A percentile compares a stretch with the other conserved stretches of the same genome.
These are phyloP conservation scores for Colletotrichum melonis DNA, from an alignment of 2,329 filamentous ascomycete species.

Conservation along the genomic window DNA sequence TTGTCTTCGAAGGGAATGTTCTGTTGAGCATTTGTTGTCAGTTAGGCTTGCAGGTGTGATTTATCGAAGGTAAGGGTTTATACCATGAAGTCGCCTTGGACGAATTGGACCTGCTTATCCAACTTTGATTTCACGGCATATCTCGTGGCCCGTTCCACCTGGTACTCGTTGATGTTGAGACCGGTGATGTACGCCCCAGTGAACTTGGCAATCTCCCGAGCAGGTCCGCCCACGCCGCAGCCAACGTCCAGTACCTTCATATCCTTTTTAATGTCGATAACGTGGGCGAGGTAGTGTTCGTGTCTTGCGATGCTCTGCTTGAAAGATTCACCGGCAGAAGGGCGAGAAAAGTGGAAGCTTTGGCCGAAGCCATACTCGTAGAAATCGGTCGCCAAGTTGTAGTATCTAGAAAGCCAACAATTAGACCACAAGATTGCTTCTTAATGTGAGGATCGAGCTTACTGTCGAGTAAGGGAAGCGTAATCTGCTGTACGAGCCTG, in stretches of 20 bases:
- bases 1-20: conserved; percentile 79
- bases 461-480: conserved; percentile 93
- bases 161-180: conserved; percentile 99
- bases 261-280: conserved; percentile 85
- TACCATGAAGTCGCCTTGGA: conserved; percentile 97
- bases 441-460: conserved; percentile 49
- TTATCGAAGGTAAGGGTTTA: conserved; percentile 7
- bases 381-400: conserved; percentile 94
- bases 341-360: conserved; percentile 98
- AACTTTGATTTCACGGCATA: conserved; percentile 88
- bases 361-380: conserved; percentile 98
- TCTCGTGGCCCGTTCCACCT: conserved; percentile 90
- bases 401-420: conserved; percentile 72
- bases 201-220: conserved; percentile 96
- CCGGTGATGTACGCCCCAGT: conserved; percentile 89
- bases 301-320: conserved; percentile 93
- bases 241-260: conserved; percentile 96
- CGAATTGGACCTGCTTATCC: conserved; percentile 82
- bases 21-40: background rate
- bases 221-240: conserved; percentile 95
- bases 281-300: conserved; percentile 95
- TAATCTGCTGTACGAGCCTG: conserved; percentile 88
- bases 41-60: rapidly evolving
- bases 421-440: background rate
- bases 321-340: conserved; percentile 87